Percentiles rank a stretch among this genome's conserved stretches.
These are phyloP conservation scores for Apiospora kogelbergensis DNA, from an alignment of 2,329 filamentous ascomycete species.

Conservation along the genomic window DNA sequence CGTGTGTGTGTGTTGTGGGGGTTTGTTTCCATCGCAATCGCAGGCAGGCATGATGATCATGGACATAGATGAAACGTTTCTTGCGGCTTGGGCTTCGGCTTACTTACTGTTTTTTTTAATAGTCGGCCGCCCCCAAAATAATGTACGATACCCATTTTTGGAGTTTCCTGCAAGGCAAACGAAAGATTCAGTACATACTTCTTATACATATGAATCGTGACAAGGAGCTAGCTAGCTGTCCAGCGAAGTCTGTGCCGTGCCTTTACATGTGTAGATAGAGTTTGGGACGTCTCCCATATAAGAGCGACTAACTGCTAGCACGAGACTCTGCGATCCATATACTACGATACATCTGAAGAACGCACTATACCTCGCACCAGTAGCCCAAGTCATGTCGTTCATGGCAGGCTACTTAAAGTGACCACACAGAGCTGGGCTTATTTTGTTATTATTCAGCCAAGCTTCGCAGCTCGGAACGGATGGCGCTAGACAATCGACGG, in stretches of 20 bases:
- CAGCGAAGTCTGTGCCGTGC: too few relatives aligned
- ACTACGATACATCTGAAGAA: too few relatives aligned
- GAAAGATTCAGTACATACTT: neutral
- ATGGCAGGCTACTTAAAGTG: neutral
- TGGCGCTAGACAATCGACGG: neutral
- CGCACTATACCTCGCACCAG: too few relatives aligned
- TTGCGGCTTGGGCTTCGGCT: too few relatives aligned
- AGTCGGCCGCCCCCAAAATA: neutral
- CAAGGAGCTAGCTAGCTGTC: too few relatives aligned
- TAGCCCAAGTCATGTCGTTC: too few relatives aligned
- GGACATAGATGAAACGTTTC: constrained; percentile 4
- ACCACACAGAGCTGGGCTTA: neutral
- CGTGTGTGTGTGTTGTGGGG: too few relatives aligned
- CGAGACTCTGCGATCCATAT: too few relatives aligned
- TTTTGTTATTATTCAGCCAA: neutral
- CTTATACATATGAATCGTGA: neutral
- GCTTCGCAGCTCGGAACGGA: neutral
- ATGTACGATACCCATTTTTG: constrained; percentile 6
- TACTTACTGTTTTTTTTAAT: neutral
- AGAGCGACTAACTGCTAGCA: too few relatives aligned
- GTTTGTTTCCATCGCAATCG: neutral
- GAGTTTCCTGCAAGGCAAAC: constrained; percentile 4
- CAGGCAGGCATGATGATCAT: constrained; percentile 3
- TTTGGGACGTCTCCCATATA: too few relatives aligned
- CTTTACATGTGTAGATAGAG: too few relatives aligned